Base-by-base conservation (phyloP, 768 basidiomycete species). In the Naganishia kalamii region DNA sequence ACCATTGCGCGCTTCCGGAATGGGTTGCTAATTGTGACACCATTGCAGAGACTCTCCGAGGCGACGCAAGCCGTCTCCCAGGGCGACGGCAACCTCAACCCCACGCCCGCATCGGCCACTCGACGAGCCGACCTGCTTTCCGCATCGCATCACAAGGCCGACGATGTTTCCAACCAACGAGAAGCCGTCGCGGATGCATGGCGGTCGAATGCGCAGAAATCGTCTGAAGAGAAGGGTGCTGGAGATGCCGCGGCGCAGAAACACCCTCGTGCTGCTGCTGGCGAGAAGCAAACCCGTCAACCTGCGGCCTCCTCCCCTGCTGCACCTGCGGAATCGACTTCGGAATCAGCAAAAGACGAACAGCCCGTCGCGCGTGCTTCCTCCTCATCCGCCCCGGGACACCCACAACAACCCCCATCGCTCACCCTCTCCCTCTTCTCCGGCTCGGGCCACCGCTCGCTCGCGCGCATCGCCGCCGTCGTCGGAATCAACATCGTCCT, bases 401-500 rank as follows among this genome's bases (percentile, higher is more conserved):
- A 57, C 54, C 77, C 77, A 12, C 48, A 70, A 23, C 71, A 72
- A 60, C 73, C 77, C 4, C 77, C 77, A 27, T 74, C 72, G 3
- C 68, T 78, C 25, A 76, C 77, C 13, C 66, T 78, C 27, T 74
- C 72, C n/a, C 59, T 78, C 32, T 78, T 78, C 70, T 69, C 74
- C 41, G 29, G 57, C 41, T 72, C 75, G 1, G 70, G 71, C 3
- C 65, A 70, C 48, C 68, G 75, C 1, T 70, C 76, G 0, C 19
- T 75, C 29, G 51, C 70, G 17, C 63, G 75, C 12, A 69, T 78
- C 27, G 27, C 73, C 23, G 77, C 77, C 11, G 75, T 76, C 0
- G 49, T 78, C 8, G 77, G 77, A 30, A 78, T 78, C 66, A 78
- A 78, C 63, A 61, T 78, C 7, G 64, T 78, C 21, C 59, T 78